Base-by-base conservation (phyloP, 2,329 filamentous ascomycete genomes). In the Fusarium neocosmosporiellum region DNA sequence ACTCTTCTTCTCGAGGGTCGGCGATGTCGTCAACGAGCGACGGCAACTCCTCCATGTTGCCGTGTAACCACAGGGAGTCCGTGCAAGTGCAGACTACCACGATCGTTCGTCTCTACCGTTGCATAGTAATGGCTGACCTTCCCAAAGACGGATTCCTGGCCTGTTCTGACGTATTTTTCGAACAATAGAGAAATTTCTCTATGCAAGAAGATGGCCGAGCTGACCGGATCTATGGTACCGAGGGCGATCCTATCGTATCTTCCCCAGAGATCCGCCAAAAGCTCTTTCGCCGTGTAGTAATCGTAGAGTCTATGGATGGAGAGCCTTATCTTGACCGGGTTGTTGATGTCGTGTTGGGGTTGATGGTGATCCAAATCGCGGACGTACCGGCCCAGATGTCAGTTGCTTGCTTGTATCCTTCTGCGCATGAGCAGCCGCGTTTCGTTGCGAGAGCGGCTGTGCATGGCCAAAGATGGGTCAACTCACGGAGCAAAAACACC, bases 261-360 rank as follows among this genome's bases (percentile, higher is more conserved):
- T 14, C 33, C n/a, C 3, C 41, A 14, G 10, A 70, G 55, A 29
- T 59, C 39, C 0, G 46, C 16, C 7, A 67, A 22, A 0, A 67
- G 37, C 5, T 53, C 31, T 31, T 63, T 53, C 11, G 68, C 68
- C 6, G 37, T n/a, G 8, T 41, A 34, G 10, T 55, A 14, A 6
- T 67, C 59, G 24, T 50, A 55, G 20, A 53, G 39, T 33, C 67
- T 53, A n/a, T 67, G 57, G 11, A 60, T 60, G n/a, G 67, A 34
- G 36, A 70, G 65, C 55, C 7, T 31, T 29, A 70, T 54, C 57
- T 70, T 70, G 24, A 70, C 65, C 57, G 65, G 65, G 22, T 62
- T 68, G 29, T 41, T 70, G 29, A 68, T 70, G 10, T 70, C 53
- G 43, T 70, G 43, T 70, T 70, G 2, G 65, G 68, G 31, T 59